Percentiles rank a stretch among this genome's conserved stretches.
Evolutionary conservation across 257 asterid genomes (phyloP).

Genomic region (Gentiana straminea): DNA sequence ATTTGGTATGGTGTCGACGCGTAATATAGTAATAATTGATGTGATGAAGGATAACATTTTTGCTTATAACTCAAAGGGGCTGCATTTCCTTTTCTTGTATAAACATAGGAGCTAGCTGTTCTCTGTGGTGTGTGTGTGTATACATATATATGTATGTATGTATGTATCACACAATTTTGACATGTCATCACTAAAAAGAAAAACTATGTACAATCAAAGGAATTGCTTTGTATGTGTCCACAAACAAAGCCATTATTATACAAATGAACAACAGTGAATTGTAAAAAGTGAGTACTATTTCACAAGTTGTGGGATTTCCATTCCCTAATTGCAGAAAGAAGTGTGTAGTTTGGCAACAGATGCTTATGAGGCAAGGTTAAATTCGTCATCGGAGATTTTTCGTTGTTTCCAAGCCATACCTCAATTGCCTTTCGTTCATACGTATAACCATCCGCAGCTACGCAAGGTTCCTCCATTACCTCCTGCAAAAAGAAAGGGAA

Average conservation of each 20-base stretch:
- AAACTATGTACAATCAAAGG: no score
- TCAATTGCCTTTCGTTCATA: slow-evolving; percentile 66
- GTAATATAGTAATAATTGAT: no score
- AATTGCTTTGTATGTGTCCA: not conserved
- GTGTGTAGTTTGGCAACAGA: slow-evolving; percentile 54
- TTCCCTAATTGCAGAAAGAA: slow-evolving; percentile 69
- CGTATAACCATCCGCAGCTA: slow-evolving; percentile 88
- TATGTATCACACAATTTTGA: no score
- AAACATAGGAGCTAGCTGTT: no score
- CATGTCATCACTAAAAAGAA: no score
- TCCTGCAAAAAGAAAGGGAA: slow-evolving; percentile 30
- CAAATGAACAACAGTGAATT: not conserved
- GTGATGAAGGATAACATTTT: no score
- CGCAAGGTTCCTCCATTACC: slow-evolving; percentile 77
- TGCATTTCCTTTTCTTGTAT: no score
- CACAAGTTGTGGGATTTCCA: slow-evolving; percentile 47
- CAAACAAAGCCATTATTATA: not conserved
- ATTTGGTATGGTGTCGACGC: no score
- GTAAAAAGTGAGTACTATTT: not conserved
- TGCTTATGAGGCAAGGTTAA: slow-evolving; percentile 44
- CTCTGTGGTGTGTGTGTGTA: no score
- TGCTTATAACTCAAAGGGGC: no score
- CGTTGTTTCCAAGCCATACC: slow-evolving; percentile 47
- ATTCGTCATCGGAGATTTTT: slow-evolving; percentile 57
- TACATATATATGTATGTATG: no score